Base-by-base conservation (phyloP, 2,329 filamentous ascomycete species). In the Septoria petroselini region DNA sequence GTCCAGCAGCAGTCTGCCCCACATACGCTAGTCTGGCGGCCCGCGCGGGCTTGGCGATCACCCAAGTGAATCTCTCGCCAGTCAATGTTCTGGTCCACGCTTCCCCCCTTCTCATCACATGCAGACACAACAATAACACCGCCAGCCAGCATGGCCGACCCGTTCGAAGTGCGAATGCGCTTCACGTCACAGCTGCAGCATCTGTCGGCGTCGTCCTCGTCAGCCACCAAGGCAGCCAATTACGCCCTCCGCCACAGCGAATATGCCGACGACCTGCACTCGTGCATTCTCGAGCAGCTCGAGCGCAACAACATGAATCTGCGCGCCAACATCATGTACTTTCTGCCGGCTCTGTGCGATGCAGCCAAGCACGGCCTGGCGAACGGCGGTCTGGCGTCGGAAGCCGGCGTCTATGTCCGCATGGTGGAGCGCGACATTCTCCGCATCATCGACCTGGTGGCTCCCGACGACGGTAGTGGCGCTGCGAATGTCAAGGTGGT, bases 281-380 rank as follows among this genome's bases (percentile, higher is more conserved):
- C 88, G 15, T 98, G 94, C 71, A 97, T 98, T 63, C 73, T 98
- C 35, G 93, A 98, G 72, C 91, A 97, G 70, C 78, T 98, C 23
- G 91, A 97, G 70, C 80, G 83, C 63, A 95, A 88, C 60, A 91
- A 88, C 59, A 95, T 98, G 86, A 98, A 98, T 71, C 95, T 85
- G 43, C 81, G 91, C 53, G 94, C 93, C 52, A 98, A 98, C 68
- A 97, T 98, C 69, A 95, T 98, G 86, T 98, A 95, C 72, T 98
- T 98, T 71, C 86, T 98, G 65, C 91, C 97, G 65, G 86, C 91
- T 61, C 88, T 98, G 60, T 87, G 94, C 66, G 91, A 97, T 66
- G 78, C 89, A 71, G 87, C 89, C 17, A 79, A 82, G 55, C 86
- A 83, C 58, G 40, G 40, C 87, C 89, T 58, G 81, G 83, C 56